Conservation (phyloP, 768 basidiomycete genomes). For the Leucocoprinus birnbaumii region DNA sequence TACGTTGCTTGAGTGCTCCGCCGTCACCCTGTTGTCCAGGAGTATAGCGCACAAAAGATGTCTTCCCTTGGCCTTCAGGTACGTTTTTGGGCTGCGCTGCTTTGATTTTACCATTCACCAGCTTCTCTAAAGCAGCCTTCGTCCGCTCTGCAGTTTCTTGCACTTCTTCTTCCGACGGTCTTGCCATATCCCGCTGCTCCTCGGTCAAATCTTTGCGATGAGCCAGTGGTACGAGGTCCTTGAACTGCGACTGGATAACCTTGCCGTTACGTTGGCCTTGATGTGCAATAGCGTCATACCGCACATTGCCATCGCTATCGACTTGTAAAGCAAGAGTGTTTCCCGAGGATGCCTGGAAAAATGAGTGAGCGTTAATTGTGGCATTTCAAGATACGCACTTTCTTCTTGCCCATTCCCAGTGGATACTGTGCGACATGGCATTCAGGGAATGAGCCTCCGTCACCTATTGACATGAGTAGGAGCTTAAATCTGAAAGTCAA, state of each 20-base stretch:
- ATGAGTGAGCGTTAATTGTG: background rate
- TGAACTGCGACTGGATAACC: conserved; percentile 92
- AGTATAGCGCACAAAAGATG: conserved; percentile 93
- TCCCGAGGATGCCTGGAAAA: conserved; percentile 74
- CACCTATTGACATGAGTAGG: conserved; percentile 39
- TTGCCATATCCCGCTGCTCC: conserved; percentile 72
- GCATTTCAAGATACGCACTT: conserved; percentile 45
- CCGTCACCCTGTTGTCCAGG: conserved; percentile 83
- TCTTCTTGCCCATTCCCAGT: conserved; percentile 92
- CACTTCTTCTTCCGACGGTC: conserved; percentile 92
- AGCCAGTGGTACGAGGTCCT: conserved; percentile 90
- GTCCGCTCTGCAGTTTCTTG: conserved; percentile 91
- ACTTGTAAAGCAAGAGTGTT: conserved; percentile 97
- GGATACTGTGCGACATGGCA: conserved; percentile 98
- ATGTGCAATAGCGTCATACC: conserved; percentile 95
- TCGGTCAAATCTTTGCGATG: conserved; percentile 88
- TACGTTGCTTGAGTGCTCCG: conserved; percentile 80
- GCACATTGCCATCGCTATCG: conserved; percentile 93
- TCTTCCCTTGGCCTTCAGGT: conserved; percentile 78
- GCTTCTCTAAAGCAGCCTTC: conserved; percentile 85
- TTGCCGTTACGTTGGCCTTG: conserved; percentile 91
- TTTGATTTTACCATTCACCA: conserved; percentile 95
- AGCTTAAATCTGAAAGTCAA: conserved; percentile 4
- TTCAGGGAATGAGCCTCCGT: conserved; percentile 90
- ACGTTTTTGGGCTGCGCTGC: conserved; percentile 97